Percentiles rank a stretch among this genome's conserved stretches.
Evolutionary conservation across 2,329 filamentous ascomycete species (phyloP).

Genomic region (Talaromyces sp.): DNA sequence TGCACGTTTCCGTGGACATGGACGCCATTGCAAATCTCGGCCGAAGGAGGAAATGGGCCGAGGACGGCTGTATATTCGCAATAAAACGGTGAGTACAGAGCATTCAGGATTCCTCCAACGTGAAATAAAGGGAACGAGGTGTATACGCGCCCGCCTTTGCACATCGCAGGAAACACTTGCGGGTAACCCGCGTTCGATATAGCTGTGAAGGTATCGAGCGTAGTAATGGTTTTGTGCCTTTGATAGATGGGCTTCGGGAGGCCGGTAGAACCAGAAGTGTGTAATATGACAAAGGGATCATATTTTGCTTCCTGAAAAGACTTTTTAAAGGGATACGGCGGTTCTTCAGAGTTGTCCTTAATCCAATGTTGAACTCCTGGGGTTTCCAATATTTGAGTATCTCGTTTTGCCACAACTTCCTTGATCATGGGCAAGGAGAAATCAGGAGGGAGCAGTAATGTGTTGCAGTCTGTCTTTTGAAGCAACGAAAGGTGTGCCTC

Average conservation of each 20-base stretch:
- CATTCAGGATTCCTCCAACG: no score
- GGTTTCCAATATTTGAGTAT: neutral
- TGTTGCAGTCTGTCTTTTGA: neutral
- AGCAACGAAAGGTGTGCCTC: neutral
- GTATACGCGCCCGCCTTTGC: constrained; percentile 1
- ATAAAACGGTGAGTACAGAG: no score
- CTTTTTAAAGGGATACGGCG: constrained; percentile 28
- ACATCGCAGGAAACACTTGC: constrained; percentile 2
- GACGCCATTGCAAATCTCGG: no score
- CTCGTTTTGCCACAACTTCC: no score
- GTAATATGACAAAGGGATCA: constrained; percentile 19
- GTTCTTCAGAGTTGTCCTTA: no score
- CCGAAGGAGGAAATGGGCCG: no score
- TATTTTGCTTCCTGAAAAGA: constrained; percentile 31
- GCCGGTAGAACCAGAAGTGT: constrained; percentile 9
- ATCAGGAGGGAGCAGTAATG: neutral
- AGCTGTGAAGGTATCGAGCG: constrained; percentile 4
- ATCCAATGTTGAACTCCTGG: constrained; percentile 12
- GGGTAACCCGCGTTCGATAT: neutral
- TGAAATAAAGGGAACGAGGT: no score
- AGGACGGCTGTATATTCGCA: no score
- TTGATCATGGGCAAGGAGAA: neutral
- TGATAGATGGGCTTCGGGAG: constrained; percentile 2
- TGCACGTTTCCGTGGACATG: no score
- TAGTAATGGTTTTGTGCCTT: neutral